phyloP scores from a whole-genome alignment of 2,329 filamentous ascomycete species.

The Pseudonectria buxi region DNA sequence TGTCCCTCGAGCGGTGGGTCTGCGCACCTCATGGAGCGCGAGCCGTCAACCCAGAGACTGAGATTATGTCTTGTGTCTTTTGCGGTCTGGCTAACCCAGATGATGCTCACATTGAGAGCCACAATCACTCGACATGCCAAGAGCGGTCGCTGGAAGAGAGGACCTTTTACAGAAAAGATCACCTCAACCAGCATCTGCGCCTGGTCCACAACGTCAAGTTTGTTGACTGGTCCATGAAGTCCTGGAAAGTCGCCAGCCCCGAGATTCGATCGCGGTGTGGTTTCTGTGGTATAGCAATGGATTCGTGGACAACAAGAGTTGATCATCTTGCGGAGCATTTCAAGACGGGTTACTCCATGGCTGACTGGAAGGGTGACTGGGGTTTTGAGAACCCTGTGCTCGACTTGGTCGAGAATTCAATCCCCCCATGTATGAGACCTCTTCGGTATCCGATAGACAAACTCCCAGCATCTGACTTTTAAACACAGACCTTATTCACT shows the following conservation, averaged over 20 bases:
- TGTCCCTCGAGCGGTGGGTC: constrained; percentile 60
- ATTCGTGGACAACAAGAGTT: constrained; percentile 53
- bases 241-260: constrained; percentile 53
- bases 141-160: constrained; percentile 57
- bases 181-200: constrained; percentile 58
- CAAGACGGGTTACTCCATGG: constrained; percentile 59
- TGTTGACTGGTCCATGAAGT: constrained; percentile 56
- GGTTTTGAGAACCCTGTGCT: constrained; percentile 57
- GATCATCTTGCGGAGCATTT: constrained; percentile 64
- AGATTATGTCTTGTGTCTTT: constrained; percentile 51
- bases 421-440: constrained; percentile 54
- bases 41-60: constrained; percentile 53
- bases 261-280: constrained; percentile 58
- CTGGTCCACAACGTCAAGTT: constrained; percentile 58
- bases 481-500: constrained; percentile 54
- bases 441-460: constrained; percentile 30
- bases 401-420: constrained; percentile 59
- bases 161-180: constrained; percentile 61
- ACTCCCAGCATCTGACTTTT: constrained; percentile 35
- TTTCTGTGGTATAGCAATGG: constrained; percentile 57
- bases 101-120: constrained; percentile 48
- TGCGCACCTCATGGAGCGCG: constrained; percentile 52
- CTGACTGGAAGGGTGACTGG: constrained; percentile 65
- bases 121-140: constrained; percentile 58
- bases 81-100: constrained; percentile 51